Percentiles rank a stretch among this genome's conserved stretches.
Evolutionary conservation across 768 basidiomycete species (phyloP).

Genomic region (Termitomyces sp.): DNA sequence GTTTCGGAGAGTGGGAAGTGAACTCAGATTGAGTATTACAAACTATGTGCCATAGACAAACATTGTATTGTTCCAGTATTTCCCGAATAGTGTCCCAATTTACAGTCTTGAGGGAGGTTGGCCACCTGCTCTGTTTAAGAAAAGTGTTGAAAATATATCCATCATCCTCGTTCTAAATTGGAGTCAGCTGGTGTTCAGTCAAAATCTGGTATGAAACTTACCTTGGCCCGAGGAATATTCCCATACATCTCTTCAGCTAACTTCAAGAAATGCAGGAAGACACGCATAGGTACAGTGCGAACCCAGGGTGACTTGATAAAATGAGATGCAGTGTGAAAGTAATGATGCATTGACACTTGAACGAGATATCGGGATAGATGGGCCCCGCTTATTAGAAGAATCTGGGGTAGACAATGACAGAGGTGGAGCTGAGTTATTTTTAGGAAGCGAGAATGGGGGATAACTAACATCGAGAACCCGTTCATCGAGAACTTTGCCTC

Average conservation of each 20-base stretch:
- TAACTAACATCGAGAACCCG: conserved; percentile 67
- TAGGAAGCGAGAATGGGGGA: conserved; percentile 16
- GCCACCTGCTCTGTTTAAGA: conserved; percentile 66
- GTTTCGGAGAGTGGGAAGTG: conserved; percentile 12
- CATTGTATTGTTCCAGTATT: conserved; percentile 69
- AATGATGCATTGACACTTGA: conserved; percentile 77
- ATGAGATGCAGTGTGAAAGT: conserved; percentile 66
- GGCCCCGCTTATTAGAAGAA: conserved; percentile 71
- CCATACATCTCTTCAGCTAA: conserved; percentile 57
- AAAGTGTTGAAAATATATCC: conserved; percentile 62
- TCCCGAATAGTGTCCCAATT: conserved; percentile 64
- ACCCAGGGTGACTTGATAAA: conserved; percentile 79
- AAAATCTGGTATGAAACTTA: conserved; percentile 18
- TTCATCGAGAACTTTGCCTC: conserved; percentile 62
- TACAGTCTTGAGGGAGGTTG: conserved; percentile 53
- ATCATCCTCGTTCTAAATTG: conserved; percentile 64
- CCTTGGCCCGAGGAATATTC: conserved; percentile 63
- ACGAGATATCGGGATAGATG: conserved; percentile 77
- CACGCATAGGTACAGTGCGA: conserved; percentile 54
- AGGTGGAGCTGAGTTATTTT: conserved; percentile 17
- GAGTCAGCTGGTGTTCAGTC: conserved; percentile 4
- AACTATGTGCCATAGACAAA: conserved; percentile 28
- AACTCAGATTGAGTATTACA: conserved; percentile 15
- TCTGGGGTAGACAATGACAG: conserved; percentile 36
- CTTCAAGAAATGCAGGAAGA: conserved; percentile 63